These are phyloP conservation scores for Glonium stellatum DNA, from an alignment of 495 filamentous ascomycete genomes.

Conservation along the genomic window DNA sequence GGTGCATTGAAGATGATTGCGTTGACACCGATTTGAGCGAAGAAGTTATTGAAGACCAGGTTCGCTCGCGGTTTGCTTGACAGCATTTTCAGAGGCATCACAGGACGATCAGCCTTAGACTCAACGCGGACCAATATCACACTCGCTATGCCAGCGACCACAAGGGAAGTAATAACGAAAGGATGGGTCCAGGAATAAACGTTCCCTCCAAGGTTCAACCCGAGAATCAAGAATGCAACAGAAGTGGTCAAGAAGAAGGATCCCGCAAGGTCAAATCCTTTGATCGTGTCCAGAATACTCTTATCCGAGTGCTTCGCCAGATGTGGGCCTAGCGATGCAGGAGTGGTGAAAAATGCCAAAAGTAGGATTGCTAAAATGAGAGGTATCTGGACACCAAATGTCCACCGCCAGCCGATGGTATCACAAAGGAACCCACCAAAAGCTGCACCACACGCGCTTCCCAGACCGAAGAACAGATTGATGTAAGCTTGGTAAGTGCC, in stretches of 20 bases:
- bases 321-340: slow-evolving; percentile 51
- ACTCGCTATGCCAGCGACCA: slow-evolving; percentile 49
- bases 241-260: slow-evolving; percentile 56
- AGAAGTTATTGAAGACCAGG: slow-evolving; percentile 65
- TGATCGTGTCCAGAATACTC: slow-evolving; percentile 51
- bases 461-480: slow-evolving; percentile 60
- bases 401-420: slow-evolving; percentile 65
- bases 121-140: slow-evolving; percentile 58
- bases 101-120: slow-evolving; percentile 51
- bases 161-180: slow-evolving; percentile 56
- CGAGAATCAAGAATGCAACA: slow-evolving; percentile 63
- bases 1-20: slow-evolving; percentile 72
- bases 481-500: slow-evolving; percentile 71
- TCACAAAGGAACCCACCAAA: slow-evolving; percentile 71
- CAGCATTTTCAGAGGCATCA: slow-evolving; percentile 64
- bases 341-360: slow-evolving; percentile 51
- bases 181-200: slow-evolving; percentile 66
- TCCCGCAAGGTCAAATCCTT: slow-evolving; percentile 61
- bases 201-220: slow-evolving; percentile 73
- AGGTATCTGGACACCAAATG: slow-evolving; percentile 62
- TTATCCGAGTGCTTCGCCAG: slow-evolving; percentile 41
- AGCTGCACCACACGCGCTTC: slow-evolving; percentile 60
- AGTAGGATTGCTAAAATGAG: slow-evolving; percentile 54
- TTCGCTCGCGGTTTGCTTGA: slow-evolving; percentile 53
- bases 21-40: slow-evolving; percentile 56